Conservation (phyloP, 371 early-diverging fungal genomes). For the Syncephalastrum sp. region DNA sequence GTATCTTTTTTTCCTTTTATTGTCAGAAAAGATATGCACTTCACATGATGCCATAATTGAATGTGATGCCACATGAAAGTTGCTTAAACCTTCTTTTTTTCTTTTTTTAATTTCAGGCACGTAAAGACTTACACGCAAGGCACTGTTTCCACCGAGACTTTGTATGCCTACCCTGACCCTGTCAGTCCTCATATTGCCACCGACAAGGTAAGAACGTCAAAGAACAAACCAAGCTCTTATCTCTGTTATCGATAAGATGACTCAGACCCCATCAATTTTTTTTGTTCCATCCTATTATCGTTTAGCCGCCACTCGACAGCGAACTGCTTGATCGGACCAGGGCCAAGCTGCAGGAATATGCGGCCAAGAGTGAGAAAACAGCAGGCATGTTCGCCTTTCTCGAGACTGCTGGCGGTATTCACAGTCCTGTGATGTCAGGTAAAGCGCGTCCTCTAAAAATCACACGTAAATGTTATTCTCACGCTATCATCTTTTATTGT, state of each 20-base stretch:
- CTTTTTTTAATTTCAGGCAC: conserved; percentile 42
- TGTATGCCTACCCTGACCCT: conserved; percentile 74
- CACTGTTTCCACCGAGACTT: conserved; percentile 42
- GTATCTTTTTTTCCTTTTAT: conserved; percentile 7
- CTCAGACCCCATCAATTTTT: conserved; percentile 4
- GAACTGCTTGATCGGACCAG: conserved; percentile 48
- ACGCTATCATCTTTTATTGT: conserved; percentile 11
- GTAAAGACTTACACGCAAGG: conserved; percentile 52
- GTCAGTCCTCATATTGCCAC: conserved; percentile 79
- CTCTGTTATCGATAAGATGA: neutral
- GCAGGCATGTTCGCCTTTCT: conserved; percentile 55
- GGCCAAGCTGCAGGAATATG: conserved; percentile 33
- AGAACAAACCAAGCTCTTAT: neutral
- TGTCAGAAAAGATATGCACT: too few species aligned
- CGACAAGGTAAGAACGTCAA: conserved; percentile 31
- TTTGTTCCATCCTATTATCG: neutral
- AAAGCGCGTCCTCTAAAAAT: conserved; percentile 9
- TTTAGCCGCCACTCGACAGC: conserved; percentile 48
- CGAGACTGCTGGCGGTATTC: conserved; percentile 77
- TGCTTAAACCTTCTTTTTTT: conserved; percentile 1
- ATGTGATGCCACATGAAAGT: neutral
- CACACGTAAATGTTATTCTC: neutral
- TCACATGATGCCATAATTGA: too few species aligned
- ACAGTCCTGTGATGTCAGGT: conserved; percentile 80
- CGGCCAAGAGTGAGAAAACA: conserved; percentile 23